These are phyloP conservation scores for Termitomyces sp. DNA, from an alignment of 768 basidiomycete species.

Conservation along the genomic window DNA sequence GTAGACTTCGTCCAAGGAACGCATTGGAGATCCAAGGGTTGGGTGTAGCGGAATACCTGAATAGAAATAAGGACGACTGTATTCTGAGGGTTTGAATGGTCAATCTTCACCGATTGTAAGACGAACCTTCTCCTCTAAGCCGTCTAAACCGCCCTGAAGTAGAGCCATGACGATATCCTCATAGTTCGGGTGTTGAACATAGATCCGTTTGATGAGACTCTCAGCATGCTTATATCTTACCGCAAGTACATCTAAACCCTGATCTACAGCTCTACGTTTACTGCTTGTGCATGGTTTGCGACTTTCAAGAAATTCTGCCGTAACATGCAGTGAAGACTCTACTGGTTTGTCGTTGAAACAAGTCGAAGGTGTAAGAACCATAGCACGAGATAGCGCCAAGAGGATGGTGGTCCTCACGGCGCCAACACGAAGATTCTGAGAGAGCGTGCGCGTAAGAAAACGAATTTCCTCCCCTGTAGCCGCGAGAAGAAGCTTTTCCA, in stretches of 20 bases:
- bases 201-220: conserved; percentile 61
- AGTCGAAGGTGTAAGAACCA: conserved; percentile 51
- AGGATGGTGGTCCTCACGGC: conserved; percentile 82
- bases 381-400: conserved; percentile 72
- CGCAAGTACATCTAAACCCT: conserved; percentile 28
- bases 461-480: conserved; percentile 86
- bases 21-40: conserved; percentile 80
- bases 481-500: conserved; percentile 77
- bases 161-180: conserved; percentile 61
- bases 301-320: conserved; percentile 21
- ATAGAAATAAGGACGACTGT: neutral
- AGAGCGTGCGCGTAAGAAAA: conserved; percentile 71
- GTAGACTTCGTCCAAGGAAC: conserved; percentile 83
- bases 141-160: conserved; percentile 54
- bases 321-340: conserved; percentile 17
- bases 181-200: conserved; percentile 74
- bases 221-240: conserved; percentile 52
- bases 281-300: conserved; percentile 5
- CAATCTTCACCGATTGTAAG: conserved; percentile 58
- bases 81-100: neutral
- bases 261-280: conserved; percentile 19
- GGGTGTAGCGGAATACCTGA: conserved; percentile 80
- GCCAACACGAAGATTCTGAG: conserved; percentile 77
- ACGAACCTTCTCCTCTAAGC: conserved; percentile 52
- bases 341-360: conserved; percentile 13